A percentile compares a stretch with the other conserved stretches of the same genome.
These are phyloP conservation scores for Globisporangium mamillatum DNA, from an alignment of 352 stramenopile genomes.

Conservation along the genomic window DNA sequence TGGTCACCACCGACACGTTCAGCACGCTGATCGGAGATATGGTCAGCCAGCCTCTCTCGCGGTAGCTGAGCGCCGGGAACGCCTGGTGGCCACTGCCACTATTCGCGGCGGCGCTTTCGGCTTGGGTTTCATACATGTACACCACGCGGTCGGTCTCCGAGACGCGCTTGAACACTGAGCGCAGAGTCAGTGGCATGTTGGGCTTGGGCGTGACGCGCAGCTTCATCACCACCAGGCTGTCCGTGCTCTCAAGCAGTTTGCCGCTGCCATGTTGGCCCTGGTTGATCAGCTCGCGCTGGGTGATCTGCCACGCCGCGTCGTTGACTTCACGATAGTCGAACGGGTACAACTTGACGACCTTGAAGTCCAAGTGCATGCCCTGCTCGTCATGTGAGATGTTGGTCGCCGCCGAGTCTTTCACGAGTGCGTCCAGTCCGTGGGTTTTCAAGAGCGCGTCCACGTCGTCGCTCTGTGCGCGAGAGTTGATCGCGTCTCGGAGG, in stretches of 20 bases:
- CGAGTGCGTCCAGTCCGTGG: not conserved
- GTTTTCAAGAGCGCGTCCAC: not conserved
- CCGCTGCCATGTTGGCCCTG: not conserved
- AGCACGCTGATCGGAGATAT: not conserved
- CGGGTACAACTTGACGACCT: conserved; percentile 9
- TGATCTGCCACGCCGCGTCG: not conserved
- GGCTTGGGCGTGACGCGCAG: not conserved
- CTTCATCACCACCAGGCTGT: not conserved
- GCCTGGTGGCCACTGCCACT: not conserved
- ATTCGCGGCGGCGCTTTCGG: not conserved
- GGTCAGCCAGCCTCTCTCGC: not conserved
- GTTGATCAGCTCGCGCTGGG: not conserved
- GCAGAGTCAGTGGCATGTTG: conserved; percentile 2
- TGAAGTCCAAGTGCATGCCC: conserved; percentile 1
- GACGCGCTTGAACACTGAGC: not conserved
- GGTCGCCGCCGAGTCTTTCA: not conserved
- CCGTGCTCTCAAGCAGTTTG: not conserved
- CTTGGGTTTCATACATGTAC: not conserved
- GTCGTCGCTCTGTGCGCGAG: not conserved
- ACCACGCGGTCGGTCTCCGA: conserved; percentile 5
- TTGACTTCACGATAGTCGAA: conserved; percentile 7
- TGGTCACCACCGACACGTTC: not conserved
- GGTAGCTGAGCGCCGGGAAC: not conserved
- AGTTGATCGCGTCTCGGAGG: not conserved
- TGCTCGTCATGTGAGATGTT: not conserved